Percentiles rank a stretch among this genome's conserved stretches.
These are phyloP conservation scores for Solanum etuberosum DNA, from an alignment of 257 asterid species.

Conservation along the genomic window DNA sequence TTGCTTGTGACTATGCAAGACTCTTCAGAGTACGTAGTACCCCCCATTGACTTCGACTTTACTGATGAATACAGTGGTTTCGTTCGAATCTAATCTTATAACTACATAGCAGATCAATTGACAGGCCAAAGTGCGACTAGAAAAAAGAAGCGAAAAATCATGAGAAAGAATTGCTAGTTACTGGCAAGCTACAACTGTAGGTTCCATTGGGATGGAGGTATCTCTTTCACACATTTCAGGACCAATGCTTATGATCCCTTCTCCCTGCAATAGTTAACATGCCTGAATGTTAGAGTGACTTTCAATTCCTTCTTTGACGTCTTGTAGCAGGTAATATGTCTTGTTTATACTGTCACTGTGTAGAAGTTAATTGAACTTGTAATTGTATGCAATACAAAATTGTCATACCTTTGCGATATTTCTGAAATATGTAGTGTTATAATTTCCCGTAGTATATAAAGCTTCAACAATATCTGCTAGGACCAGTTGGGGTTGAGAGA, in stretches of 20 bases:
- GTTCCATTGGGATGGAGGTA: conserved; percentile 62
- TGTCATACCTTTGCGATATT: conserved; percentile 70
- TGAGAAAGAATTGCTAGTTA: conserved; percentile 1
- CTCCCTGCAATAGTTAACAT: conserved; percentile 42
- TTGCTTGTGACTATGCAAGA: background rate
- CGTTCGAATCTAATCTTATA: background rate
- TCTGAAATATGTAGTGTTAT: conserved; percentile 54
- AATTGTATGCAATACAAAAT: background rate
- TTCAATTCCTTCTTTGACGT: background rate
- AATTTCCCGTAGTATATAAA: conserved; percentile 61
- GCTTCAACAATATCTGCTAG: conserved; percentile 76
- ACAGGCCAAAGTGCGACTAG: background rate
- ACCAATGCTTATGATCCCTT: conserved; percentile 47
- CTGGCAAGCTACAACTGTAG: conserved; percentile 43
- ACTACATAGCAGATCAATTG: background rate
- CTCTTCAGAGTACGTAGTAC: background rate
- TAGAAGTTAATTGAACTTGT: background rate
- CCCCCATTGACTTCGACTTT: background rate
- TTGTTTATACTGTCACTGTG: background rate
- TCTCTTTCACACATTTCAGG: conserved; percentile 74
- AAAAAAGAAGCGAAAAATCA: background rate
- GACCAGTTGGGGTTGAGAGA: conserved; percentile 86
- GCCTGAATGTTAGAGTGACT: background rate
- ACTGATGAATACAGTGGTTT: background rate
- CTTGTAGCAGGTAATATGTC: background rate